Evolutionary conservation across 176 grass and related monocot genomes (phyloP).

Genomic region (Rhynchospora tenuis): DNA sequence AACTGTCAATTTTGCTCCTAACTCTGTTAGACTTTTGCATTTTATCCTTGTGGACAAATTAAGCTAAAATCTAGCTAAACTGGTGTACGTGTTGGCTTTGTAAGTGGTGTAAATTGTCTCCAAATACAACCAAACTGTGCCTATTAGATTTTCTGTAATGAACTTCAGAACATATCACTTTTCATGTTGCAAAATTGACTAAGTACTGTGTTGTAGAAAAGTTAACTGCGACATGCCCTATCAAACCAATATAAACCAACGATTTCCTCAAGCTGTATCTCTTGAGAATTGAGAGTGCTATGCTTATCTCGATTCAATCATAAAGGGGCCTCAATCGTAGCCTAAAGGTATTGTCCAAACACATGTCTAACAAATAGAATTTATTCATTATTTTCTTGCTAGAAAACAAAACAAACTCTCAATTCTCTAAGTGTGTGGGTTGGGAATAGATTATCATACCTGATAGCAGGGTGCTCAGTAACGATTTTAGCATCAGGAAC

Average conservation of each 20-base stretch:
- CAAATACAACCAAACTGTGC: not conserved
- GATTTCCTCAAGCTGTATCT: too few relatives aligned
- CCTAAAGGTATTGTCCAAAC: too few relatives aligned
- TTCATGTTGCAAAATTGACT: not conserved
- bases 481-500: slow-evolving; percentile 79
- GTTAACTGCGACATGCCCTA: too few relatives aligned
- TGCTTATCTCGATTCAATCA: too few relatives aligned
- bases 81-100: not conserved
- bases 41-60: not conserved
- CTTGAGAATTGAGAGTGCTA: too few relatives aligned
- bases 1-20: not conserved
- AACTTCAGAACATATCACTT: not conserved
- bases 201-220: too few relatives aligned
- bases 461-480: slow-evolving; percentile 60
- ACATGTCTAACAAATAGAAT: too few relatives aligned
- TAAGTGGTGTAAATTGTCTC: too few relatives aligned
- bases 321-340: too few relatives aligned
- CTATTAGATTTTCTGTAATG: not conserved
- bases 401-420: not conserved
- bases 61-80: not conserved
- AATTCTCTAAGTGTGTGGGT: not conserved
- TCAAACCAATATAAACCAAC: too few relatives aligned
- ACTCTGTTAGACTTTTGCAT: too few relatives aligned
- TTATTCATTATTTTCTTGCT: not conserved
- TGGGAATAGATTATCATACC: slow-evolving; percentile 30